Conservation (phyloP, 257 asterid species). For the Fraxinus cuspidata region DNA sequence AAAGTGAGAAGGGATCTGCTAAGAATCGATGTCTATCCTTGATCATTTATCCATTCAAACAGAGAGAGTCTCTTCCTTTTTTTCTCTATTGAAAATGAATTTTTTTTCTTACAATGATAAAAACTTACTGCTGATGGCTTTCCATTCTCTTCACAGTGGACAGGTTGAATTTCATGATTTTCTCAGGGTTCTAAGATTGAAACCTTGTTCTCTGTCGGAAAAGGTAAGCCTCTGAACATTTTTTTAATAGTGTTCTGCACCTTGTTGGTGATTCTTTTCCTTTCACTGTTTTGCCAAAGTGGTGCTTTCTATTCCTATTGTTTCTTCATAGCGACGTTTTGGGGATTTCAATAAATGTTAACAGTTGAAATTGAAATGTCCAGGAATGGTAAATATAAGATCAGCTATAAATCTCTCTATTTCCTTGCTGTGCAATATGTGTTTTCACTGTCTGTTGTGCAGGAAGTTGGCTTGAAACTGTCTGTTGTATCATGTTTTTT, state of each 20-base stretch:
- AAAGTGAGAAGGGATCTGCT: not conserved
- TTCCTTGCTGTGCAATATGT: not conserved
- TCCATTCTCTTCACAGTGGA: conserved; percentile 56
- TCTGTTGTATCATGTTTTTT: not conserved
- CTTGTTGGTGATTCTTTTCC: conserved; percentile 12
- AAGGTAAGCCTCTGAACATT: conserved; percentile 45
- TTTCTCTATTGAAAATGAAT: conserved; percentile 4
- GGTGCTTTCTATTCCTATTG: not conserved
- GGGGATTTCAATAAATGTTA: not conserved
- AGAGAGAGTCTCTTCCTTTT: conserved; percentile 3
- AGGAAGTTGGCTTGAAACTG: not conserved
- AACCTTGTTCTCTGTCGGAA: conserved; percentile 67
- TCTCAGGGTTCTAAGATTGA: conserved; percentile 67
- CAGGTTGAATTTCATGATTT: conserved; percentile 66
- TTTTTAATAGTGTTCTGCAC: not conserved
- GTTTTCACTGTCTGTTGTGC: not conserved
- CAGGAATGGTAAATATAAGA: not conserved
- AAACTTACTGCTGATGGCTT: conserved; percentile 32
- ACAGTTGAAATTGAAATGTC: not conserved
- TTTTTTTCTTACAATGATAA: conserved; percentile 10
- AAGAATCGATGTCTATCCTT: not conserved
- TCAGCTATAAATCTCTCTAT: not conserved
- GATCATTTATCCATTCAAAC: conserved; percentile 5
- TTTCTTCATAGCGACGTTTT: not conserved
- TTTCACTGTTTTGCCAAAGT: not conserved